Evolutionary conservation across 2,329 filamentous ascomycete species (phyloP), one percentile per base, ranked within the genome.

Genomic region (Trichoderma lentiforme): DNA sequence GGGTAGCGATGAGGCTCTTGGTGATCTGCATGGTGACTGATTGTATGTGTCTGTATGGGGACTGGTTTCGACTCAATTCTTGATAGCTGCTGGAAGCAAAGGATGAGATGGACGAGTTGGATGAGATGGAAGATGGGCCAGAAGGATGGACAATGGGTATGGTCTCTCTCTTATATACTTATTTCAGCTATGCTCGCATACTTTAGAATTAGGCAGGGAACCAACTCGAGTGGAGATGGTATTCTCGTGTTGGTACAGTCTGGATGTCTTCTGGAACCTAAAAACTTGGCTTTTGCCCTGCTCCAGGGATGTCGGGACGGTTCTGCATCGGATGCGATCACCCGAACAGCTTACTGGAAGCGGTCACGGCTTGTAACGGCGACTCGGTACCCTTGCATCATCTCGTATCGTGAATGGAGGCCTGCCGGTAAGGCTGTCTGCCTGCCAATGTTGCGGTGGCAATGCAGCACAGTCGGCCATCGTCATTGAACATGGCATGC

Each of bases 21-120:
- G 82, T 81, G 80, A 85, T 77, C 76, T 85, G 82, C 84, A 86
- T 86, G 43, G 63, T 83, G 75, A 73, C 70, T 73, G 77, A 75
- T 65, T 66, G 67, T 30, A 32, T 18, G 18, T 21, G 57, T 34
- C n/a, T 34, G 4, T 60, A 24, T 34, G 32, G 18, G 14, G 15
- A 28, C 36, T 56, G n/a, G 28, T 34, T 53, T 57, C 4, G 15
- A 30, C 21, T 28, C n/a, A 28, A 14, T 24, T 58, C 3, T 34
- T 21, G 26, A 3, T 61, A 21, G 21, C 11, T 53, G 18, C 36
- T 26, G 4, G 12, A 34, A 5, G 26, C 4, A 28, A 61, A 61
- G n/a, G 28, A 18, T 34, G 66, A 36, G 28, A 8, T 51, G 36
- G 56, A 34, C 28, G 36, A 30, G 7, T 5, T 15, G n/a, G 28